These are phyloP conservation scores for Kondoa malvinella DNA, from an alignment of 768 basidiomycete genomes.

Conservation along the genomic window DNA sequence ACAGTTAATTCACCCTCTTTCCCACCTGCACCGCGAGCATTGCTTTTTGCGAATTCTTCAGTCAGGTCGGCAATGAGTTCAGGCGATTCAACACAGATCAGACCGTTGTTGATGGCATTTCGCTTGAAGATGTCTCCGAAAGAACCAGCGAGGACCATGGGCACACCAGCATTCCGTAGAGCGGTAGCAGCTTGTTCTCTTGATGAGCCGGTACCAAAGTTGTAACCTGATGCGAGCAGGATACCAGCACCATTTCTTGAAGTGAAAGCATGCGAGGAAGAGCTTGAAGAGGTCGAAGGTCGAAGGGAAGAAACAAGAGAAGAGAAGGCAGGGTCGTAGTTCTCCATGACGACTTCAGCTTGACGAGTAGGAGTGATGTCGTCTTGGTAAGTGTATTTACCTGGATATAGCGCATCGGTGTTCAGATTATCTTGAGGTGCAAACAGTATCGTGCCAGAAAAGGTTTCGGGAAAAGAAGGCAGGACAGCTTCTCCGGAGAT, in stretches of 20 bases:
- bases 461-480: conserved; percentile 62
- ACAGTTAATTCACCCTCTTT: conserved; percentile 69
- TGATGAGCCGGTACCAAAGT: conserved; percentile 96
- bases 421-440: conserved; percentile 92
- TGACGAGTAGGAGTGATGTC: conserved; percentile 90
- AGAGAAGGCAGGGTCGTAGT: conserved; percentile 85
- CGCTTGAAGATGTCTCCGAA: conserved; percentile 99
- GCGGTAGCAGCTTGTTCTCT: conserved; percentile 98
- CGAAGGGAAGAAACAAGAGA: conserved; percentile 36
- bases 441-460: conserved; percentile 75
- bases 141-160: conserved; percentile 86
- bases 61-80: conserved; percentile 77
- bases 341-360: conserved; percentile 96
- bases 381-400: conserved; percentile 98
- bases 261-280: conserved; percentile 15
- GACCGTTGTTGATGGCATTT: conserved; percentile 95
- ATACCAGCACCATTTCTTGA: conserved; percentile 38
- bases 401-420: conserved; percentile 96
- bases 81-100: conserved; percentile 85
- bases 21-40: conserved; percentile 60
- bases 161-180: conserved; percentile 79
- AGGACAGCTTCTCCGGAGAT: conserved; percentile 46
- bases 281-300: conserved; percentile 18
- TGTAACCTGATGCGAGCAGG: conserved; percentile 80
- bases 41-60: conserved; percentile 50